Evolutionary conservation across 192 early-diverging fungal genomes (phyloP).

Genomic region (Hyaloraphidium curvatum): DNA sequence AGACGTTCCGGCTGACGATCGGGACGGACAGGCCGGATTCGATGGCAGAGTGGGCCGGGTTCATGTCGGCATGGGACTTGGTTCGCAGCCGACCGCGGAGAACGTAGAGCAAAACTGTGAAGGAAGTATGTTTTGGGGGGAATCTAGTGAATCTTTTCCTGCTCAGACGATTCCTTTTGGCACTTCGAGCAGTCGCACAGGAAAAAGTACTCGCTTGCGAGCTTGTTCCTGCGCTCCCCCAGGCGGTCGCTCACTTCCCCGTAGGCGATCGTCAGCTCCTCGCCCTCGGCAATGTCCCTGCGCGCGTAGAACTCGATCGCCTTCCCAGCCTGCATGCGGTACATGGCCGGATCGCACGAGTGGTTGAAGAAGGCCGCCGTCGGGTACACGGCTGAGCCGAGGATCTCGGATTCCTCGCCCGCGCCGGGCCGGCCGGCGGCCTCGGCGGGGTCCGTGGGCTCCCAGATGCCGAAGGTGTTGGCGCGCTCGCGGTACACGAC

Average conservation of each 20-base stretch:
- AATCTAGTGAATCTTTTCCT: too few relatives aligned
- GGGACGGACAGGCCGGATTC: too few relatives aligned
- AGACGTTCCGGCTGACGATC: too few relatives aligned
- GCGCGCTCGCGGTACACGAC: constrained; percentile 41
- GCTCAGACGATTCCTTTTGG: too few relatives aligned
- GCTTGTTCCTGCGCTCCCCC: constrained; percentile 17
- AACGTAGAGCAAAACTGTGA: too few relatives aligned
- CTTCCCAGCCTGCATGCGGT: constrained; percentile 20
- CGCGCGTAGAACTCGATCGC: constrained; percentile 28
- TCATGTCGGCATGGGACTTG: too few relatives aligned
- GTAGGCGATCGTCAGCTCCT: constrained; percentile 44
- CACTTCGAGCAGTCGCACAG: constrained; percentile 33
- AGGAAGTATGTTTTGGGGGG: too few relatives aligned
- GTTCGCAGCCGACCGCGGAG: too few relatives aligned
- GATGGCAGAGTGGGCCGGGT: too few relatives aligned
- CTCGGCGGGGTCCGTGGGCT: constrained; percentile 16
- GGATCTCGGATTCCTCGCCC: too few relatives aligned
- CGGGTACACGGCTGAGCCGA: constrained; percentile 40
- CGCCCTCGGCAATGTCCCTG: constrained; percentile 18
- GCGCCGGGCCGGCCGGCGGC: constrained; percentile 3
- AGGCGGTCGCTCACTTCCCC: constrained; percentile 25
- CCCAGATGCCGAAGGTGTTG: constrained; percentile 51
- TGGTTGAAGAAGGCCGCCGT: constrained; percentile 48
- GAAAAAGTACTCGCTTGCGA: constrained; percentile 40
- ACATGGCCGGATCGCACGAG: constrained; percentile 37